A percentile compares a stretch with the other conserved stretches of the same genome.
phyloP scores from a whole-genome alignment of 805 yeast species.

The Helenozyma rhizophorensis region DNA sequence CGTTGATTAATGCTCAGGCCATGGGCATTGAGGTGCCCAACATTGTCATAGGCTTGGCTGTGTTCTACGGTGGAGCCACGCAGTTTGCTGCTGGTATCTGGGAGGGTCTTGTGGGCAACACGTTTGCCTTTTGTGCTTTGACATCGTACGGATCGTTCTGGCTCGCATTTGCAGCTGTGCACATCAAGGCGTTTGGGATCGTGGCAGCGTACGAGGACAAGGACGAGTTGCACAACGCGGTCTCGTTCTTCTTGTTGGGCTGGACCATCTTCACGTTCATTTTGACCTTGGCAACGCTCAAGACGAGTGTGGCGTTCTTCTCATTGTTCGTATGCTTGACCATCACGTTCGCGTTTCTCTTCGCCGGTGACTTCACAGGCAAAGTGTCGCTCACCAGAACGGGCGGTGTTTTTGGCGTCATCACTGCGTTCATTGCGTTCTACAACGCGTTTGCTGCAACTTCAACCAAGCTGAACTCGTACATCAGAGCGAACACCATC shows the following conservation, averaged over 20 bases:
- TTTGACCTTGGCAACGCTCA: conserved; percentile 31
- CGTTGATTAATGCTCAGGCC: conserved; percentile 17
- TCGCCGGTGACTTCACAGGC: conserved; percentile 30
- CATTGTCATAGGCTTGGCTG: conserved; percentile 15
- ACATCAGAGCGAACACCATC: conserved; percentile 27
- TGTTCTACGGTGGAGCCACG: conserved; percentile 17
- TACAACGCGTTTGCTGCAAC: conserved; percentile 40
- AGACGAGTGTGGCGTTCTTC: conserved; percentile 35
- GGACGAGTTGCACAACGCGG: conserved; percentile 24
- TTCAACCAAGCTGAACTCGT: conserved; percentile 32
- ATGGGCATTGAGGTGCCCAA: conserved; percentile 15
- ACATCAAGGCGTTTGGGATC: conserved; percentile 58
- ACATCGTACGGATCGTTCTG: conserved; percentile 57
- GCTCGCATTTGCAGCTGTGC: conserved; percentile 59
- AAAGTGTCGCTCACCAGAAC: conserved; percentile 27
- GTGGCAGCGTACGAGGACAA: conserved; percentile 38
- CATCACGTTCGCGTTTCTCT: conserved; percentile 32
- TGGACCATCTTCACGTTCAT: conserved; percentile 41
- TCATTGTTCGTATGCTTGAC: conserved; percentile 28
- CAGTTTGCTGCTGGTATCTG: conserved; percentile 18
- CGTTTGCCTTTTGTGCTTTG: conserved; percentile 16
- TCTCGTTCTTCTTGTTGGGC: conserved; percentile 34
- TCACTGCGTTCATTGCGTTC: conserved; percentile 36
- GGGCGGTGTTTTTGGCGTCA: conserved; percentile 41
- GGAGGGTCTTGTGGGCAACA: conserved; percentile 18